Conservation (phyloP, 768 basidiomycete genomes). For the Gymnopilus dilepis region DNA sequence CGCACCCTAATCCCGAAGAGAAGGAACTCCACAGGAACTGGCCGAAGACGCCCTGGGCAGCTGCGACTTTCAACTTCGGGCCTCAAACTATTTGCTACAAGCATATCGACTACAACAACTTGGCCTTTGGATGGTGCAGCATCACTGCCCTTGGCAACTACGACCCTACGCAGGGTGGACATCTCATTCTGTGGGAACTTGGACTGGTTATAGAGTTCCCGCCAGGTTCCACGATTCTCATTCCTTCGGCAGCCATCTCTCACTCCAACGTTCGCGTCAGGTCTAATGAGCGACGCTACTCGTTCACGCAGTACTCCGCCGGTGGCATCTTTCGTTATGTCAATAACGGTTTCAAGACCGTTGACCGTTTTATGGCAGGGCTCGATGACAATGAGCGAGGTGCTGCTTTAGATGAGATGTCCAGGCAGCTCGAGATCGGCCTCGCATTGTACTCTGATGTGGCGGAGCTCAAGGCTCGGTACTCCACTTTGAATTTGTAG, state of each 20-base stretch:
- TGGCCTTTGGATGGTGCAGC: neutral
- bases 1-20: neutral
- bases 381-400: too few species aligned
- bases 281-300: neutral
- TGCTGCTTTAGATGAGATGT: too few species aligned
- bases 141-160: neutral
- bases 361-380: too few species aligned
- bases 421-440: too few species aligned
- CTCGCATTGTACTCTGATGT: too few species aligned
- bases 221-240: neutral
- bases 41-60: neutral
- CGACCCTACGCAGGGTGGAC: neutral
- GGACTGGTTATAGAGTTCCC: neutral
- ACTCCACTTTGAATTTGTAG: too few species aligned
- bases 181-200: neutral
- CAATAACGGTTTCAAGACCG: neutral
- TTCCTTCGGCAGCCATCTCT: neutral
- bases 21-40: neutral
- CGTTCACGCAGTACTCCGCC: neutral
- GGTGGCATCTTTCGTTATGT: neutral
- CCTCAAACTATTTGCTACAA: slow-evolving; percentile 1
- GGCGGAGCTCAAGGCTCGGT: too few species aligned
- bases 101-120: neutral
- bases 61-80: neutral
- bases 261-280: neutral